Percentiles rank a stretch among this genome's conserved stretches.
phyloP scores from a whole-genome alignment of 257 asterid species.

The Phtheirospermum japonicum region DNA sequence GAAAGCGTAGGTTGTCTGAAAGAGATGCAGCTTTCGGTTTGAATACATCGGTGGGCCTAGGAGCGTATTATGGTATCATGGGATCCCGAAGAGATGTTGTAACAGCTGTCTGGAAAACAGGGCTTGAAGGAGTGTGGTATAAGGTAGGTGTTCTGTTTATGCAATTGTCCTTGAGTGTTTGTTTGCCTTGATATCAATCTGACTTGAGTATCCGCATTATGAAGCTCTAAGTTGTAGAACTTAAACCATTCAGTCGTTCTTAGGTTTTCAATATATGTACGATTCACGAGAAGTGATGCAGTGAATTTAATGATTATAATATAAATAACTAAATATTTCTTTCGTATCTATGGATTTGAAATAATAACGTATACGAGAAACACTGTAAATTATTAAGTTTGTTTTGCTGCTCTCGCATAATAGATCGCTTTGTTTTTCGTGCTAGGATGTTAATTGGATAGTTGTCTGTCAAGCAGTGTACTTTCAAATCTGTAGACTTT shows the following conservation, averaged over 20 bases:
- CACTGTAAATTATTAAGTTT: background rate
- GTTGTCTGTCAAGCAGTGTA: too few relatives aligned
- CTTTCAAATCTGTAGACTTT: too few relatives aligned
- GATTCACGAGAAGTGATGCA: background rate
- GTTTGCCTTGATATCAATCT: conserved; percentile 4
- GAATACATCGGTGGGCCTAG: conserved; percentile 92
- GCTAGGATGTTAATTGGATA: too few relatives aligned
- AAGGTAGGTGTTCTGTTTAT: conserved; percentile 47
- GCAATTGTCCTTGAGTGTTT: background rate
- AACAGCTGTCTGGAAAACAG: conserved; percentile 94
- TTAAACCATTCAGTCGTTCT: background rate
- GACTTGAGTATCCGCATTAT: background rate
- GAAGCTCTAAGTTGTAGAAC: background rate
- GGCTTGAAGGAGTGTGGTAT: conserved; percentile 98
- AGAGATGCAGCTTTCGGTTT: conserved; percentile 98
- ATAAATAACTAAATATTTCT: background rate
- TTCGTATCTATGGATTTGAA: background rate
- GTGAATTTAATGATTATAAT: background rate
- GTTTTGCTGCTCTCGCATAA: too few relatives aligned
- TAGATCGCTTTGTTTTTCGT: too few relatives aligned
- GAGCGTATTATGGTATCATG: conserved; percentile 98
- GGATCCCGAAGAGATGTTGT: conserved; percentile 99
- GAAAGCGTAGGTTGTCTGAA: conserved; percentile 97
- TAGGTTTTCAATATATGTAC: conserved; percentile 5
- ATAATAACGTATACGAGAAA: background rate